phyloP scores from a whole-genome alignment of 805 yeast genomes.

The Wickerhamia fluorescens region DNA sequence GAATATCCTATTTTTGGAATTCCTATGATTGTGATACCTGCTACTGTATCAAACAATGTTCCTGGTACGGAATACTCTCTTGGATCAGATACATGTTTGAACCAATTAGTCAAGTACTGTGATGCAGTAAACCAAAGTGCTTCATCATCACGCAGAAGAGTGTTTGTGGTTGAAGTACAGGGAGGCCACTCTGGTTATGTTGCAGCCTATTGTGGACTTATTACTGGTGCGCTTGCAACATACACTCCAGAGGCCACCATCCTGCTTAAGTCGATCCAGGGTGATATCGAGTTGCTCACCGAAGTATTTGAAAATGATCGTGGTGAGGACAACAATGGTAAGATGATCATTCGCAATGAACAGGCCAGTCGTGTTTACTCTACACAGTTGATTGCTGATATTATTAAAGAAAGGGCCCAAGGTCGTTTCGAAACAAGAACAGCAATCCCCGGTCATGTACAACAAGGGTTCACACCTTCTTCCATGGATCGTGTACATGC shows the following conservation, averaged over 20 bases:
- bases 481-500: slow-evolving; percentile 74
- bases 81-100: slow-evolving; percentile 72
- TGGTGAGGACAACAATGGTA: slow-evolving; percentile 64
- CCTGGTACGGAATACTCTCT: slow-evolving; percentile 78
- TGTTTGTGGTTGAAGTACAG: slow-evolving; percentile 76
- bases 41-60: slow-evolving; percentile 73
- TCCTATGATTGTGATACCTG: slow-evolving; percentile 74
- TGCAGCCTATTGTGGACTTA: slow-evolving; percentile 61
- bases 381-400: slow-evolving; percentile 64
- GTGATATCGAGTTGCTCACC: slow-evolving; percentile 56
- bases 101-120: slow-evolving; percentile 63
- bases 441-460: slow-evolving; percentile 82
- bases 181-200: slow-evolving; percentile 82
- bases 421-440: slow-evolving; percentile 71
- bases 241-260: slow-evolving; percentile 74
- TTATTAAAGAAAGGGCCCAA: slow-evolving; percentile 54
- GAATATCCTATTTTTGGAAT: slow-evolving; percentile 67
- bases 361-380: slow-evolving; percentile 62
- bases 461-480: slow-evolving; percentile 75
- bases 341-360: slow-evolving; percentile 59
- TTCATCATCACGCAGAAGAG: slow-evolving; percentile 69
- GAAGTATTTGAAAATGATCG: slow-evolving; percentile 53
- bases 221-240: slow-evolving; percentile 67
- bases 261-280: slow-evolving; percentile 50
- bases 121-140: slow-evolving; percentile 78